Percentiles rank a stretch among this genome's conserved stretches.
These are phyloP conservation scores for Amylostereum areolatum DNA, from an alignment of 1,284 basidiomycete genomes.

Conservation along the genomic window DNA sequence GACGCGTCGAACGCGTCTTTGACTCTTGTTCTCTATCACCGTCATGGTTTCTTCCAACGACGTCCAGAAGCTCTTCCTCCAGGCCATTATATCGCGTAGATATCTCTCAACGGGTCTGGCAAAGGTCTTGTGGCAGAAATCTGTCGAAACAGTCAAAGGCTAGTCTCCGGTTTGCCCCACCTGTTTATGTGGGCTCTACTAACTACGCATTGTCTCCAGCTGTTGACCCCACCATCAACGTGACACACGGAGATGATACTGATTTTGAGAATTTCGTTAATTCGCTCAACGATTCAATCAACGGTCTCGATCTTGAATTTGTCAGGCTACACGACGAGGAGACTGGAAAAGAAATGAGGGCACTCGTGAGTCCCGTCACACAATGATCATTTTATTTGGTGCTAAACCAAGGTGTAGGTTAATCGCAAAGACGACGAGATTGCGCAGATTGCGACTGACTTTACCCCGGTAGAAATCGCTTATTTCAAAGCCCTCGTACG, in stretches of 20 bases:
- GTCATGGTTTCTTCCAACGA: constrained; percentile 47
- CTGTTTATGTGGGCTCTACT: neutral
- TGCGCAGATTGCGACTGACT: constrained; percentile 80
- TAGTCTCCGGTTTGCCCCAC: constrained; percentile 9
- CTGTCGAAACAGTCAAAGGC: constrained; percentile 57
- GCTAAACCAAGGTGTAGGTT: constrained; percentile 37
- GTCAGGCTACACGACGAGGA: constrained; percentile 56
- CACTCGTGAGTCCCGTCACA: constrained; percentile 41
- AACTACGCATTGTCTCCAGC: constrained; percentile 27
- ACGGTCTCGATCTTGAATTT: constrained; percentile 68
- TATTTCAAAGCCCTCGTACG: constrained; percentile 78
- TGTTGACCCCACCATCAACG: constrained; percentile 41
- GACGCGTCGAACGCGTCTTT: constrained; percentile 18
- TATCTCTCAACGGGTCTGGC: constrained; percentile 59
- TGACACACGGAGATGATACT: constrained; percentile 35
- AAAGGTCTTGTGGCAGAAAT: constrained; percentile 59
- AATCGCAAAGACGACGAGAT: constrained; percentile 74
- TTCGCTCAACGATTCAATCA: constrained; percentile 53
- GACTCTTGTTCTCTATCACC: constrained; percentile 6
- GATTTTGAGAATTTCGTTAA: constrained; percentile 57
- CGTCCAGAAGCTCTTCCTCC: constrained; percentile 70
- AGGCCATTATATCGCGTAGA: constrained; percentile 67
- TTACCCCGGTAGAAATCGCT: constrained; percentile 67
- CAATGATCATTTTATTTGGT: neutral
- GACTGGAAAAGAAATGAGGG: constrained; percentile 57